These are phyloP conservation scores for Cystobasidium pallidum DNA, from an alignment of 1,284 basidiomycete genomes.

Conservation along the genomic window DNA sequence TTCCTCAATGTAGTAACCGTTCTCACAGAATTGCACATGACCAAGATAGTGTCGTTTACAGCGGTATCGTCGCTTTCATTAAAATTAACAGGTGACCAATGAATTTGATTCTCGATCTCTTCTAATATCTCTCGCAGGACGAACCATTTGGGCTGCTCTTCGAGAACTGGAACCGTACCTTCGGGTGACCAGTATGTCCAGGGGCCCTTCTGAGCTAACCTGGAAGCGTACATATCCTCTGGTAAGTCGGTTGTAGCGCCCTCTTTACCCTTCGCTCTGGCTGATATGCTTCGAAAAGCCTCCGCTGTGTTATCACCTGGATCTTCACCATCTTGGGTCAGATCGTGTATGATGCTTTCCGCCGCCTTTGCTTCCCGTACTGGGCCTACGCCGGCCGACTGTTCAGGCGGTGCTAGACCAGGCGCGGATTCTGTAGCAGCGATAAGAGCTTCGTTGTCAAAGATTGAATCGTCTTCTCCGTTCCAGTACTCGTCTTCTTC, in stretches of 20 bases:
- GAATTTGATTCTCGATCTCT: slow-evolving; percentile 87
- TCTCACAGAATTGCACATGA: slow-evolving; percentile 84
- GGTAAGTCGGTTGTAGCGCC: slow-evolving; percentile 16
- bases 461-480: slow-evolving; percentile 41
- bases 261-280: slow-evolving; percentile 40
- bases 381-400: not conserved
- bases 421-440: slow-evolving; percentile 20
- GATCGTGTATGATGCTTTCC: slow-evolving; percentile 12
- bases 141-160: slow-evolving; percentile 94
- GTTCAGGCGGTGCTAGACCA: not conserved
- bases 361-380: slow-evolving; percentile 11
- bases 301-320: slow-evolving; percentile 49
- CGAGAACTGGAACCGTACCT: slow-evolving; percentile 81
- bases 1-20: slow-evolving; percentile 75
- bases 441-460: slow-evolving; percentile 29
- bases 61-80: slow-evolving; percentile 39
- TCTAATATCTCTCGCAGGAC: slow-evolving; percentile 80
- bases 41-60: slow-evolving; percentile 71
- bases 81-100: slow-evolving; percentile 45
- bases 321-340: slow-evolving; percentile 50
- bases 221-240: slow-evolving; percentile 10
- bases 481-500: slow-evolving; percentile 54
- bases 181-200: slow-evolving; percentile 64
- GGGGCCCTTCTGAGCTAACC: slow-evolving; percentile 50
- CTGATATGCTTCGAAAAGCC: slow-evolving; percentile 16